A percentile compares a stretch with the other conserved stretches of the same genome.
Conservation (phyloP, 176 grass and related monocot genomes). For the Juncus inflexus region DNA sequence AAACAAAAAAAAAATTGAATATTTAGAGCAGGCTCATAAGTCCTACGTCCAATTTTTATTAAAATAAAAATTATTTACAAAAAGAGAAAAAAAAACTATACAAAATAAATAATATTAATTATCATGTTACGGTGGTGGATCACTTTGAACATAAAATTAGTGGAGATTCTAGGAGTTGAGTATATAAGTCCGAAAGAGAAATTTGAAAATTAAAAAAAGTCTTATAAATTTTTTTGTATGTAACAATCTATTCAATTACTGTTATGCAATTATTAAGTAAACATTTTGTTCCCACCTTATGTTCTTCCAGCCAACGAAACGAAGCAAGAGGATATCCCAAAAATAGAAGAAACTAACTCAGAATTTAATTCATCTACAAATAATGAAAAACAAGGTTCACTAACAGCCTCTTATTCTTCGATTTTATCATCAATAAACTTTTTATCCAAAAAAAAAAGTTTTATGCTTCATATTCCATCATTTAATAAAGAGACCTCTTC, state of each 20-base stretch:
- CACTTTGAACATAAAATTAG: too few species aligned
- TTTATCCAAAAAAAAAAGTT: neutral
- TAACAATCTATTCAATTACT: too few species aligned
- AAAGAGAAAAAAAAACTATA: too few species aligned
- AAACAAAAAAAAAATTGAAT: too few species aligned
- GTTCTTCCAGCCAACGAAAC: neutral
- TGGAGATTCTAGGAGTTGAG: too few species aligned
- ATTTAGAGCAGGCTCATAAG: too few species aligned
- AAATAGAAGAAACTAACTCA: neutral
- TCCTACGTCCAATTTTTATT: too few species aligned
- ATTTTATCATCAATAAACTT: neutral
- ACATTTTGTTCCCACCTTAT: neutral
- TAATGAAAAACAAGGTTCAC: neutral
- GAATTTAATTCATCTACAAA: slow-evolving; percentile 2
- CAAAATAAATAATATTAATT: too few species aligned
- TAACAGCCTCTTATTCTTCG: neutral
- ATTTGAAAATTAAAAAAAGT: neutral
- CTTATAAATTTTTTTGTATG: neutral
- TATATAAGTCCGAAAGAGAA: neutral
- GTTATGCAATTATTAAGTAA: neutral
- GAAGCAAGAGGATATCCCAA: neutral
- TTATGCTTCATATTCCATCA: neutral
- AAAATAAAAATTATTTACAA: too few species aligned
- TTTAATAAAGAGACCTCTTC: neutral
- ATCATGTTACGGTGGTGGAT: too few species aligned